Base-by-base conservation (phyloP, 768 basidiomycete species). In the Termitomyces sp. region DNA sequence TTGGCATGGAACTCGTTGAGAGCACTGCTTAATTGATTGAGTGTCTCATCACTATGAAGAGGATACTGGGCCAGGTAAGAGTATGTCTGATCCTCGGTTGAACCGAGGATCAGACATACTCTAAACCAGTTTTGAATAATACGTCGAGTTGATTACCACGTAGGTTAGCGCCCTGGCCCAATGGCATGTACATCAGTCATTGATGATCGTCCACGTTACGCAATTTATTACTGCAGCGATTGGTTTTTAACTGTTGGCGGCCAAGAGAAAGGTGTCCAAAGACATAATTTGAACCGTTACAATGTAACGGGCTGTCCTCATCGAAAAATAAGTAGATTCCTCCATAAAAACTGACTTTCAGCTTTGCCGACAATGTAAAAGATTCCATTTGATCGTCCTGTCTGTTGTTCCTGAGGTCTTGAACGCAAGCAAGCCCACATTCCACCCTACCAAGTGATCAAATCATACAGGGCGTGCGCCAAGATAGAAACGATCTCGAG, bases 351-450 rank as follows among this genome's bases (percentile, higher is more conserved):
- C 72, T 35, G 60, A 88, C 93, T 81, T 95, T 96, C 50, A 97
- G 75, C 0, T 93, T 94, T 74, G 95, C 95, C 3, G 92, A 93
- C 33, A 98, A 79, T n/a, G 85, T 85, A 71, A 98, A 99, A 5
- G 90, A 93, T 71, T 98, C 97, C 96, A 98, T 98, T 60, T 95
- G 83, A 67, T 98, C 93, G 63, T 95, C 93, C 18, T 83, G 84
- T 65, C 85, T 78, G 64, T 92, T 90, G 33, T 78, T 85, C 44
- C 87, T 79, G 2, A 98, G 80, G 71, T 97, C 90, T 63, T 80
- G 77, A 58, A 98, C 86, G 8, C 91, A 87, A 5, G 89, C 82
- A 49, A 98, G 77, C 1, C 96, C 96, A 69, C 96, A 98, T 12
- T 83, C 79, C 5, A 95, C 93, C 71, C 86, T 50, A 23, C 23